Conservation (phyloP, 2,329 filamentous ascomycete genomes). For the Paracamarosporium sp. region DNA sequence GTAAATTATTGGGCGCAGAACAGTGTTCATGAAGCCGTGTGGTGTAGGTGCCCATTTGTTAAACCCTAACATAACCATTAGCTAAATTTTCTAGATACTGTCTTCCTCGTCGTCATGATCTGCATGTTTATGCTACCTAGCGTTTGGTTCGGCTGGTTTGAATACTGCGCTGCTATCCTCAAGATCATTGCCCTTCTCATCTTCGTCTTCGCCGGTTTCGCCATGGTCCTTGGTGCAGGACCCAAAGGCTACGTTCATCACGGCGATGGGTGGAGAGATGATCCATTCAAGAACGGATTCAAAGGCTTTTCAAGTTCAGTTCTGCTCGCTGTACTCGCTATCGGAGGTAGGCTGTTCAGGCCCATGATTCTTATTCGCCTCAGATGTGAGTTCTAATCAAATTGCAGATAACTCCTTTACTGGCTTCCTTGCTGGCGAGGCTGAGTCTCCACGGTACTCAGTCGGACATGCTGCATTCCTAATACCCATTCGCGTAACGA, state of each 20-base stretch:
- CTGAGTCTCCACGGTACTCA: conserved; percentile 76
- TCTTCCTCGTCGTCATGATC: conserved; percentile 25
- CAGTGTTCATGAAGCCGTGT: conserved; percentile 14
- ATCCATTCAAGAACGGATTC: conserved; percentile 60
- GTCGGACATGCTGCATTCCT: conserved; percentile 87
- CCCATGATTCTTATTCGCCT: conserved; percentile 72
- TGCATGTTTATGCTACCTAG: conserved; percentile 29
- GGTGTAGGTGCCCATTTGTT: conserved; percentile 18
- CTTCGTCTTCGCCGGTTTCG: conserved; percentile 22
- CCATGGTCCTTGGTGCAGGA: conserved; percentile 6
- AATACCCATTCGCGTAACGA: conserved; percentile 66
- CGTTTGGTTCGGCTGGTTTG: conserved; percentile 11
- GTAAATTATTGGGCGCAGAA: conserved; percentile 32
- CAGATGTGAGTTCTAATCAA: conserved; percentile 44
- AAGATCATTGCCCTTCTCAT: conserved; percentile 23
- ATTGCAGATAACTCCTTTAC: conserved; percentile 3
- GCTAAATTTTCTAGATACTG: neutral
- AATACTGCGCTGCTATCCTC: conserved; percentile 22
- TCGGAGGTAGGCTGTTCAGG: conserved; percentile 71
- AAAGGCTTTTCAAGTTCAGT: conserved; percentile 53
- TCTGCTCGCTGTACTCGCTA: conserved; percentile 75
- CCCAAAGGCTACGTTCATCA: conserved; percentile 4
- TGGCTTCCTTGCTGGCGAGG: conserved; percentile 76
- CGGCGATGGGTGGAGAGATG: neutral
- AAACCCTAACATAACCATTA: neutral